phyloP scores from a whole-genome alignment of 371 early-diverging fungal genomes.

The Mortierella sp. region DNA sequence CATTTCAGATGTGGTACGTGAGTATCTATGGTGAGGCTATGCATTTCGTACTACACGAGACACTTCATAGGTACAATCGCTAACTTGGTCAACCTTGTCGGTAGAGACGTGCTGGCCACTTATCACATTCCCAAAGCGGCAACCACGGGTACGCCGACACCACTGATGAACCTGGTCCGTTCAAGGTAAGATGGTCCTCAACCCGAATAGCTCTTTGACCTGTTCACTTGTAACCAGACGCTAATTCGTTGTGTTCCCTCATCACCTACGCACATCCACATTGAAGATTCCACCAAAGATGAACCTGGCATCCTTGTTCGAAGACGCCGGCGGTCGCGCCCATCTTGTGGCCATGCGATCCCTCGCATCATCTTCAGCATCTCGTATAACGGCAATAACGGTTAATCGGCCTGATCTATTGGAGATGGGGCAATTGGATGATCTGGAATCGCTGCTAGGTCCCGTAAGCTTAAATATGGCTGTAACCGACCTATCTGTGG shows the following conservation, averaged over 20 bases:
- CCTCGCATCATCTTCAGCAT: conserved; percentile 12
- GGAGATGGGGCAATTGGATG: conserved; percentile 33
- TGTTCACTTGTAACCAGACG: not conserved
- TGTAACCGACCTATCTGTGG: conserved; percentile 8
- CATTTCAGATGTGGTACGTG: conserved; percentile 50
- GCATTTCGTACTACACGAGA: too few species aligned
- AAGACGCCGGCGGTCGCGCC: conserved; percentile 19
- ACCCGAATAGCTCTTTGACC: not conserved
- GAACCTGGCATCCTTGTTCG: conserved; percentile 25
- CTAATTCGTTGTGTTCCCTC: too few species aligned
- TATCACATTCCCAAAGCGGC: conserved; percentile 26
- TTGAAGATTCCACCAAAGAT: conserved; percentile 32
- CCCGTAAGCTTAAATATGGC: conserved; percentile 14
- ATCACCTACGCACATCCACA: too few species aligned
- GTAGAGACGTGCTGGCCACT: conserved; percentile 41
- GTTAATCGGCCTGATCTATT: conserved; percentile 5
- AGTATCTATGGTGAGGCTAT: too few species aligned
- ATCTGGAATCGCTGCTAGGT: conserved; percentile 20
- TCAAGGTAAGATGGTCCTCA: conserved; percentile 15
- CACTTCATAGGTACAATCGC: not conserved
- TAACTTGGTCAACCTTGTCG: not conserved
- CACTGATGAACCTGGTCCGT: conserved; percentile 15
- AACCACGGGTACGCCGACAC: not conserved
- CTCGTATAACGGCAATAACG: conserved; percentile 5
- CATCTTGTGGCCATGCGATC: conserved; percentile 12